Evolutionary conservation across 441 rosid species (phyloP), one percentile per base, ranked within the genome.

Genomic region (Euphorbia celastroides): DNA sequence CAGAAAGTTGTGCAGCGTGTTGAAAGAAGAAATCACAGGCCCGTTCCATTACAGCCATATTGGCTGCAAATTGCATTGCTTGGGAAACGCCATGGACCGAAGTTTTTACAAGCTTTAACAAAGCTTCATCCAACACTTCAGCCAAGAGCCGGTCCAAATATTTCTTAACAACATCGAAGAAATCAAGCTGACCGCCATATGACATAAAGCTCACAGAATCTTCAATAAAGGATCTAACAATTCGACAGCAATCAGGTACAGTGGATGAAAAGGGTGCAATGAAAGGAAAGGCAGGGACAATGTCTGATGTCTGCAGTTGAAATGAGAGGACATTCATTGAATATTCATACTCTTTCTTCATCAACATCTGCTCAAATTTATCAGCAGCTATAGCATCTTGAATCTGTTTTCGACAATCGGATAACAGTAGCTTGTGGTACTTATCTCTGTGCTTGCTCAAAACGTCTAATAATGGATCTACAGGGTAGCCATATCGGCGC

Each of bases 171-270:
- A 89, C 89, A 57, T 87, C 96, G 27, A 86, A 93, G 81, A 88
- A 89, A 71, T 93, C 95, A 76, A 93, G 83, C 79, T 93, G 98
- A 65, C 96, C 98, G 34, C 97, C 96, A 20, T 93, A 67, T 3
- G 98, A 93, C 98, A 93, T 89, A 70, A 83, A 93, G 76, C 97
- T 93, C 72, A 91, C 93, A 11, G 97, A 91, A 77, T 93, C 98
- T 83, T 87, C 97, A 64, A 93, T 75, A 71, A 93, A 93, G n/a
- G 96, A 93, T 75, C 98, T 76, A 48, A 93, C 97, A 63, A 93
- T 90, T 73, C 97, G 81, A 71, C 97, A 93, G 73, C 95, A 93
- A 77, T 93, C 97, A 11, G 98, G 98, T 5, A 90, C 90, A 0
- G 95, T 86, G 42, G 96, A 87, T 14, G 98, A 93, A 76, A 93